Conservation (phyloP, 164 flowering plant genomes). For the Liquidambar formosana region DNA sequence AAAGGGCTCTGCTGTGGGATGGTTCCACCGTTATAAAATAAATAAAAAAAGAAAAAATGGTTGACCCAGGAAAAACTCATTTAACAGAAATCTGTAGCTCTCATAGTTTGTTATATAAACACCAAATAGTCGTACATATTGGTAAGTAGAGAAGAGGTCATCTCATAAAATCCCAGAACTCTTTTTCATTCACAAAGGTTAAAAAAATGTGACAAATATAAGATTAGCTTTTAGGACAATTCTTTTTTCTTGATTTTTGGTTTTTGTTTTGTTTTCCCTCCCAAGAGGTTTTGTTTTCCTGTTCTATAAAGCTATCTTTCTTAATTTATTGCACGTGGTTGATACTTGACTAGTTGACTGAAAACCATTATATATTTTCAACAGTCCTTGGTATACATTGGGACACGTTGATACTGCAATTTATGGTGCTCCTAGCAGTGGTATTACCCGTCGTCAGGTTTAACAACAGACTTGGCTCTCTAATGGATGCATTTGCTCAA, state of each 20-base stretch:
- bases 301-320: neutral
- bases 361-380: constrained; percentile 2
- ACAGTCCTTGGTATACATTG: constrained; percentile 83
- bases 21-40: too few species aligned
- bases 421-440: constrained; percentile 62
- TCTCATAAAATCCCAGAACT: too few species aligned
- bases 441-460: constrained; percentile 88
- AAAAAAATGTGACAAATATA: neutral
- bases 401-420: constrained; percentile 74
- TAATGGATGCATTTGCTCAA: constrained; percentile 4
- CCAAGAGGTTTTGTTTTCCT: neutral
- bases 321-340: neutral
- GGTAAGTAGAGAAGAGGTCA: too few species aligned
- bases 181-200: too few species aligned
- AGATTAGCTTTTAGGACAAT: neutral
- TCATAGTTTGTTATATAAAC: too few species aligned
- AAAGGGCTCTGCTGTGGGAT: too few species aligned
- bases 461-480: constrained; percentile 13
- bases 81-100: too few species aligned
- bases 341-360: neutral
- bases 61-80: too few species aligned
- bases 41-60: too few species aligned
- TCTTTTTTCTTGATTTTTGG: too few species aligned
- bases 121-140: too few species aligned
- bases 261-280: too few species aligned